Evolutionary conservation across 2,329 filamentous ascomycete genomes (phyloP).

Genomic region (Penicillium sp.): DNA sequence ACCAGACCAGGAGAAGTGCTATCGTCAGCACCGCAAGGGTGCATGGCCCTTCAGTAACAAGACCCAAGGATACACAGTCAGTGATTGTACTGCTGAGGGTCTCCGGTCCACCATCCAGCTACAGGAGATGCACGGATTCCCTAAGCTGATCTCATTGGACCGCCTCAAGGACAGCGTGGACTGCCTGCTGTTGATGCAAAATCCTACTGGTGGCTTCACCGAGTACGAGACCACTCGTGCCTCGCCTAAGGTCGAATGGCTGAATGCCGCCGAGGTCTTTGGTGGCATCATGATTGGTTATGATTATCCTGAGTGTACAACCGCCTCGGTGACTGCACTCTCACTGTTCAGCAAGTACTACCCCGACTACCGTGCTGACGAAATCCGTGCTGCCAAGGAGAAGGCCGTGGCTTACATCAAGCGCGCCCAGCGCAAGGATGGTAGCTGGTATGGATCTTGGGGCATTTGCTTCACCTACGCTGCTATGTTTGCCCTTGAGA

Average conservation of each 20-base stretch:
- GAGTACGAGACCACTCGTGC: conserved; percentile 88
- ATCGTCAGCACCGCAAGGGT: conserved; percentile 88
- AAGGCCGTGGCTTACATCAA: conserved; percentile 85
- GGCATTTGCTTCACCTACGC: conserved; percentile 98
- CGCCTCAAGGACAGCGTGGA: conserved; percentile 88
- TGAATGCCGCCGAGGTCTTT: conserved; percentile 97
- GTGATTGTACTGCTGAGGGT: conserved; percentile 91
- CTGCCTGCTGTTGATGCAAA: conserved; percentile 90
- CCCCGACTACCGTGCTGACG: conserved; percentile 76
- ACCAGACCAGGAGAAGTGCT: conserved; percentile 76
- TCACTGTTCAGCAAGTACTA: conserved; percentile 81
- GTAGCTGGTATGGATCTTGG: conserved; percentile 98
- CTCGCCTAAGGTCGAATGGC: conserved; percentile 75
- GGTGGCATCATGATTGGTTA: conserved; percentile 98
- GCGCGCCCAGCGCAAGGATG: conserved; percentile 75
- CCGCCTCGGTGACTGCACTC: conserved; percentile 86
- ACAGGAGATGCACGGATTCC: conserved; percentile 78
- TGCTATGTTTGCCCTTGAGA: conserved; percentile 93
- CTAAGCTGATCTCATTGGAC: conserved; percentile 73
- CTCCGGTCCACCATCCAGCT: conserved; percentile 85
- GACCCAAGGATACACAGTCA: conserved; percentile 92
- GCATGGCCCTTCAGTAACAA: conserved; percentile 96
- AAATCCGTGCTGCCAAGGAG: conserved; percentile 75
- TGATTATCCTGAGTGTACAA: conserved; percentile 97
- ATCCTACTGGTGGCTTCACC: conserved; percentile 80